Percentiles rank a stretch among this genome's conserved stretches.
phyloP scores from a whole-genome alignment of 805 yeast genomes.

The Millerago galiae region DNA sequence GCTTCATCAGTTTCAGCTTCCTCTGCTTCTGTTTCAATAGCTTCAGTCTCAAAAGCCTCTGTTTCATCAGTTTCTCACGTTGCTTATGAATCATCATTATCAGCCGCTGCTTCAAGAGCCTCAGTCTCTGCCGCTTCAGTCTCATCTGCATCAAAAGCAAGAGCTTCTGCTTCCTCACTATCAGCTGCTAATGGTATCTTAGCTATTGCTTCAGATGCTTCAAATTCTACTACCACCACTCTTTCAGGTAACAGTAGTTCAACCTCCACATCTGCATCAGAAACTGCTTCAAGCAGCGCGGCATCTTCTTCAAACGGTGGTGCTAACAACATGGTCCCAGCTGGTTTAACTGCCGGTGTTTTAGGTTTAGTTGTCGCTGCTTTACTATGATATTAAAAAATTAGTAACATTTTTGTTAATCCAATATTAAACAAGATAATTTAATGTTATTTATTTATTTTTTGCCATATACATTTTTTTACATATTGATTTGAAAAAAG shows the following conservation, averaged over 20 bases:
- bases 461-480: too few relatives aligned
- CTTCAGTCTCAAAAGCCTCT: constrained; percentile 11
- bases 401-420: not conserved
- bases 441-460: not conserved
- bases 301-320: constrained; percentile 22
- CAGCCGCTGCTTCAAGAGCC: not conserved
- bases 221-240: constrained; percentile 25
- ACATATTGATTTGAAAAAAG: too few relatives aligned
- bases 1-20: constrained; percentile 17
- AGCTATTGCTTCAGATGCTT: constrained; percentile 8
- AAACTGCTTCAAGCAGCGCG: constrained; percentile 16
- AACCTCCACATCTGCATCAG: constrained; percentile 18
- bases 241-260: constrained; percentile 10
- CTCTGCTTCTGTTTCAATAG: constrained; percentile 13
- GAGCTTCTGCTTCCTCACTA: constrained; percentile 16
- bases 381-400: constrained; percentile 12
- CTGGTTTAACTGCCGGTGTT: constrained; percentile 22
- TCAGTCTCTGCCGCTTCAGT: constrained; percentile 6
- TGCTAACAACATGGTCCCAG: constrained; percentile 24
- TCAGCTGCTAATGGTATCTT: constrained; percentile 29
- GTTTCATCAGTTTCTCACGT: constrained; percentile 6
- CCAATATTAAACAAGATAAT: not conserved
- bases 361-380: constrained; percentile 25
- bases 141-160: constrained; percentile 10
- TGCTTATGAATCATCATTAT: constrained; percentile 6